These are phyloP conservation scores for Hymenotorrendiella dingleyae DNA, from an alignment of 2,329 filamentous ascomycete genomes.

Conservation along the genomic window DNA sequence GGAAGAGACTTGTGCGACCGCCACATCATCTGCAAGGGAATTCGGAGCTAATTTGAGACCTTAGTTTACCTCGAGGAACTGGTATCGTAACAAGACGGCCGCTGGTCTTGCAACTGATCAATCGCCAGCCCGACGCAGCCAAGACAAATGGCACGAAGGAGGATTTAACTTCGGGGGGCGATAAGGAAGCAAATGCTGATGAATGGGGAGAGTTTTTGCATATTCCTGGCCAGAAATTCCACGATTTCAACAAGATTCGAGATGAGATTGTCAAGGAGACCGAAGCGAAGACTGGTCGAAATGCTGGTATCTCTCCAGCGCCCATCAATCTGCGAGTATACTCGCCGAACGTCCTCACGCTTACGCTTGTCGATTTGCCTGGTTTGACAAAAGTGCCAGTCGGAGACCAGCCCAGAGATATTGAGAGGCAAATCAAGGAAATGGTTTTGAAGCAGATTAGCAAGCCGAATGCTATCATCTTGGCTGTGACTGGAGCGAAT, in stretches of 20 bases:
- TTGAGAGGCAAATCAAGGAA: constrained; percentile 91
- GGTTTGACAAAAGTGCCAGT: constrained; percentile 96
- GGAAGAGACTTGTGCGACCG: constrained; percentile 89
- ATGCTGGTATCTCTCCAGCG: constrained; percentile 91
- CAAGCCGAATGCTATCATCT: constrained; percentile 96
- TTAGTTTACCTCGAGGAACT: constrained; percentile 88
- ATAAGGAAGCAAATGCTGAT: constrained; percentile 84
- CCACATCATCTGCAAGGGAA: constrained; percentile 12
- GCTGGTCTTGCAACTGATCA: constrained; percentile 96
- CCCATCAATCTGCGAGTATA: constrained; percentile 98
- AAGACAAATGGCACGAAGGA: constrained; percentile 70
- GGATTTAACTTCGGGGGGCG: constrained; percentile 57
- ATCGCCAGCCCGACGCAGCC: constrained; percentile 59
- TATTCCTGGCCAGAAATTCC: constrained; percentile 94
- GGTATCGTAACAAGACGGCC: constrained; percentile 96
- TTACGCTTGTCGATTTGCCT: constrained; percentile 93
- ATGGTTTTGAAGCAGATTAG: constrained; percentile 99
- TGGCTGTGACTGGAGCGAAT: constrained; percentile 94
- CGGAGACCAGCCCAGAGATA: constrained; percentile 92
- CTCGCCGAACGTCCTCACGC: constrained; percentile 93
- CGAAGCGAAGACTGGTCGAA: constrained; percentile 90
- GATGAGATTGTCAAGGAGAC: constrained; percentile 97
- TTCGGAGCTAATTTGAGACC: constrained; percentile 24
- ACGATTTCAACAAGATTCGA: constrained; percentile 96
- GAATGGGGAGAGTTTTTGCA: constrained; percentile 99